Evolutionary conservation across 306 rosid genomes (phyloP).

Genomic region (Alnus glutinosa): DNA sequence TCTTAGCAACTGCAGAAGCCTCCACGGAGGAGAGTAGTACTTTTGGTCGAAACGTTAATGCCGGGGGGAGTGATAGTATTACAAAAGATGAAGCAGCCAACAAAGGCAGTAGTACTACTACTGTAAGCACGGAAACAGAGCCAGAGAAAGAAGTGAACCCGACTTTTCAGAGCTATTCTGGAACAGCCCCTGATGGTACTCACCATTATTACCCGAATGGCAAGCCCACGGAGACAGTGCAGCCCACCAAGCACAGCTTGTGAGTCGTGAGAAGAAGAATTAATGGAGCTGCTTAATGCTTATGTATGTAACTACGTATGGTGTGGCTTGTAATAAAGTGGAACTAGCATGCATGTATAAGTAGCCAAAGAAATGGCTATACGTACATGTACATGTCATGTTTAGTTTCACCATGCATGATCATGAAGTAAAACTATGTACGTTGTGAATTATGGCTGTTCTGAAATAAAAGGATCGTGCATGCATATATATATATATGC

Average conservation of each 20-base stretch:
- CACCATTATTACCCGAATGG: neutral
- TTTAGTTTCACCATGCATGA: constrained; percentile 1
- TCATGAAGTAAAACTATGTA: neutral
- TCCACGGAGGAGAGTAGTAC: neutral
- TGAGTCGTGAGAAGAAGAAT: neutral
- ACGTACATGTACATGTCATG: no score
- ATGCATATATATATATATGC: neutral
- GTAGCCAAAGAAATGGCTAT: neutral
- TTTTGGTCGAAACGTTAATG: neutral
- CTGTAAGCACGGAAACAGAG: neutral
- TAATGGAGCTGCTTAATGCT: neutral
- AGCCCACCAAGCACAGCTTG: neutral
- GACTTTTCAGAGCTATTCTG: neutral
- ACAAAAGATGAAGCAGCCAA: no score
- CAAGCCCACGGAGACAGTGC: neutral
- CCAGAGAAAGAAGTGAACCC: constrained; percentile 5
- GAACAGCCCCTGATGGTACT: no score
- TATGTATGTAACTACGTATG: neutral
- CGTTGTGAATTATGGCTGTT: neutral
- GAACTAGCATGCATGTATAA: neutral
- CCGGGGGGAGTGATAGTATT: no score
- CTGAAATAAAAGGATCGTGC: neutral
- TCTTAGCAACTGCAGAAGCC: neutral
- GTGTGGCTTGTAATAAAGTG: neutral
- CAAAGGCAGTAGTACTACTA: no score